Conservation (phyloP, 1,284 basidiomycete genomes). For the Austroboletus niveus region DNA sequence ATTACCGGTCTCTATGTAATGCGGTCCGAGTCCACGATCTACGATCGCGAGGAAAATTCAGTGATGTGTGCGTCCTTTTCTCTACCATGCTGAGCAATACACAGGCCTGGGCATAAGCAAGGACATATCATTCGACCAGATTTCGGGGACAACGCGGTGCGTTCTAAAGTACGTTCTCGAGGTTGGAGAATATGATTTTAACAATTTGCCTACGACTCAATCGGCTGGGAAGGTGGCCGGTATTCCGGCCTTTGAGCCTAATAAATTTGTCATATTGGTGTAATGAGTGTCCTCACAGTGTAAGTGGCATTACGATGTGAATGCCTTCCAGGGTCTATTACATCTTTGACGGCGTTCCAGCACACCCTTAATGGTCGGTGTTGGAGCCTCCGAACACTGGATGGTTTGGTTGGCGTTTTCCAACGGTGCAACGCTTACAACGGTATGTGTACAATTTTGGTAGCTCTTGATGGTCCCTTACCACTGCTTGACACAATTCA, state of each 20-base stretch:
- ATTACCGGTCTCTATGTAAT: constrained; percentile 1
- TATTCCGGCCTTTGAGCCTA: not conserved
- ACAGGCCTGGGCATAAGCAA: not conserved
- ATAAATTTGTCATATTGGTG: not conserved
- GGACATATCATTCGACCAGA: constrained; percentile 5
- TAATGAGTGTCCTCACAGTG: not conserved
- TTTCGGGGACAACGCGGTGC: not conserved
- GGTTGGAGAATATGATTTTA: not conserved
- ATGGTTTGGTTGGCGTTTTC: constrained; percentile 22
- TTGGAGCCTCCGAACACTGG: constrained; percentile 20
- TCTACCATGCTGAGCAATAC: not conserved
- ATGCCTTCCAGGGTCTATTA: not conserved
- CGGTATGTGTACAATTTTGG: too few relatives aligned
- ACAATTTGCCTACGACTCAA: not conserved
- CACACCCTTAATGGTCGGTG: not conserved
- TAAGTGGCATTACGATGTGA: constrained; percentile 1
- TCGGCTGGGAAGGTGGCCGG: not conserved
- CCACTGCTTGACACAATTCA: not conserved
- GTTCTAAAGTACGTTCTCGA: not conserved
- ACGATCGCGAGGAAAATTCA: too few relatives aligned
- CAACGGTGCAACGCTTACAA: not conserved
- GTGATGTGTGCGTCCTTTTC: not conserved
- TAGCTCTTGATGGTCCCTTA: not conserved
- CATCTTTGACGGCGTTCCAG: not conserved
- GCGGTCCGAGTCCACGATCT: too few relatives aligned